Evolutionary conservation across 1,284 basidiomycete species (phyloP), one percentile per base, ranked within the genome.

Genomic region (Sparassis latifolia): DNA sequence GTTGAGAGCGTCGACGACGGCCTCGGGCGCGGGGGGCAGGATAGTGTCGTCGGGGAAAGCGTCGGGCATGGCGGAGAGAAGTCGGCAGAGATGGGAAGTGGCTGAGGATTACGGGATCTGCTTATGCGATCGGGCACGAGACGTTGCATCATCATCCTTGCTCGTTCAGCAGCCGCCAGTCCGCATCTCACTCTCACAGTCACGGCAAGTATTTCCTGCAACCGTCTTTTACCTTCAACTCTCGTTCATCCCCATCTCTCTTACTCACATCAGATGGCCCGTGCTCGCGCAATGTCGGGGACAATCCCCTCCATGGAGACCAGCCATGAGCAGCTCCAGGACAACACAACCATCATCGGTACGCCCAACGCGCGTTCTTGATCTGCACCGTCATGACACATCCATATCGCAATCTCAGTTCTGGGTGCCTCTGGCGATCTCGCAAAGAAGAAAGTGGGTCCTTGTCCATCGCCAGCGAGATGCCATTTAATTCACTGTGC

Each of bases 341-440:
- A 89, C 59, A 92, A 95, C 75, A 94, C 92, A 30, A 68, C 90
- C 73, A 84, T 97, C 71, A 74, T 96, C 66, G 90, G 90, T 88
- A 55, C 61, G 80, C 71, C 60, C 54, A 45, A 51, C 40, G 48
- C 54, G 41, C 47, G 10, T 33, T 47, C 31, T 32, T 39, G 38
- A 41, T 42, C 31, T 33, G 39, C 30, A 28, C 29, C 35, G 46
- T 62, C 52, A 20, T 20, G 20, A 20, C 20, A 20, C 20, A 20
- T 20, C 20, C 20, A 20, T 48, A 46, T 12, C 51, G 37, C 44
- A 20, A 49, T 47, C 45, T 33, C 62, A 94, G 96, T 99, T 51
- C 83, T 97, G 54, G 97, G 97, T 54, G 96, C 96, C 28, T 97
- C 92, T 52, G 96, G 96, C 48, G 96, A 99, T 77, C 79, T 99